Evolutionary conservation across 1,139 yeast species (phyloP), one percentile per base, ranked within the genome.

Genomic region (Geotrichum carabidarum): DNA sequence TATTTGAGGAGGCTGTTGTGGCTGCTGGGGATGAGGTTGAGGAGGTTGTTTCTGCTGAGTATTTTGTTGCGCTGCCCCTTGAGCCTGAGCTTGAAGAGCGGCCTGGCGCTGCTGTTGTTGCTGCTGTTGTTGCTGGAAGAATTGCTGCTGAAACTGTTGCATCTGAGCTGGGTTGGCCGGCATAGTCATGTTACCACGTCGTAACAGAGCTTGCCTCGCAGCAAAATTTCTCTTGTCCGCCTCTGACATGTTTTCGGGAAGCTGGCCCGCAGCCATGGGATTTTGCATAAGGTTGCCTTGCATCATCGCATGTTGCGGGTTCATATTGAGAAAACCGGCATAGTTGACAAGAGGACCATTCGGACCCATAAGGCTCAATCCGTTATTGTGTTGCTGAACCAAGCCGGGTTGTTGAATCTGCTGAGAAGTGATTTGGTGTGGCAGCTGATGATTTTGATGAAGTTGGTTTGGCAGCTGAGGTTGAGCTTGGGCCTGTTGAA

Each of bases 41-140:
- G 52, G 55, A 12, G 59, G 67, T 51, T 64, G 69, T 17, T 65
- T 70, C 32, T 57, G 68, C 15, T 60, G 61, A 46, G 58, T 60
- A 40, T 62, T 60, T 45, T 55, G 57, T 27, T 40, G 42, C 41
- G 45, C 55, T 42, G 50, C 55, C 27, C 53, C 56, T 44, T 48
- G 58, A 38, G 57, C 55, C 42, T 46, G 61, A 40, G 46, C 56
- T 47, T 50, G 58, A 54, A 48, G 18, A 8, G 15, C 31, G 27
- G 31, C 56, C 47, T 52, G 60, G 45, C 60, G 59, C 34, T 57
- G 58, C 37, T 64, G 56, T 48, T 59, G 57, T 41, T 50, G 58
- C 37, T 50, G 58, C 40, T 54, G 60, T 44, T 57, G 63, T 53
- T 30, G 57, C 45, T 47, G 59, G 56, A 50, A 57, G 27, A 42